Evolutionary conservation across 805 yeast species (phyloP).

Genomic region (Saturnispora serradocipensis): DNA sequence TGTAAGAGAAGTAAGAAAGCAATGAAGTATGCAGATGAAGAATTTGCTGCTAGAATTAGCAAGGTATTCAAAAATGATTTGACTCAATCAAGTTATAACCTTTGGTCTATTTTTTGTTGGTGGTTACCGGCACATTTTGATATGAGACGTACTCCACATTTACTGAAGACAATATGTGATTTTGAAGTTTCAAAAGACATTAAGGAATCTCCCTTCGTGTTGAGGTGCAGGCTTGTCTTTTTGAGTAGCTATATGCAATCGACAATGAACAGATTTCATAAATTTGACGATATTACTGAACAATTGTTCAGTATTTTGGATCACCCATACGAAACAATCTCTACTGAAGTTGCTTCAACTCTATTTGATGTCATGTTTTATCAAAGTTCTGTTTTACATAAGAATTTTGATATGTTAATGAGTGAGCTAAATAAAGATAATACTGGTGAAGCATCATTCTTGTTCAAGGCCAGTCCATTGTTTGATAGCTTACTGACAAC

Average conservation of each 20-base stretch:
- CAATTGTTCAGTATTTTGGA: constrained; percentile 40
- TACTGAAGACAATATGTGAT: constrained; percentile 36
- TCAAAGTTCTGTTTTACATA: constrained; percentile 22
- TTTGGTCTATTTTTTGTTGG: constrained; percentile 73
- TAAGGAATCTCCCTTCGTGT: constrained; percentile 50
- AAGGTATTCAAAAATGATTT: constrained; percentile 46
- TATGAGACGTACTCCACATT: constrained; percentile 51
- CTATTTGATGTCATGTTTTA: constrained; percentile 32
- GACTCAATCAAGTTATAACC: constrained; percentile 60
- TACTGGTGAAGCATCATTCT: constrained; percentile 18
- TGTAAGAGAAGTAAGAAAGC: constrained; percentile 31
- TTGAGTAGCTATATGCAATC: constrained; percentile 34
- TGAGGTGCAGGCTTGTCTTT: constrained; percentile 51
- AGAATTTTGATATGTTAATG: constrained; percentile 27
- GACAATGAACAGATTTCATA: constrained; percentile 33
- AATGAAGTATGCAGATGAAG: constrained; percentile 34
- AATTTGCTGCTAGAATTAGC: constrained; percentile 36
- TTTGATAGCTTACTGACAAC: constrained; percentile 31
- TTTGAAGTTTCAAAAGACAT: constrained; percentile 41
- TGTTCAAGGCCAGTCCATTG: constrained; percentile 1
- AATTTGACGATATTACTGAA: constrained; percentile 35
- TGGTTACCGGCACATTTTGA: constrained; percentile 64
- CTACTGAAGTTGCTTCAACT: constrained; percentile 57
- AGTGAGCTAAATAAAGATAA: constrained; percentile 20
- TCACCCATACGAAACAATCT: constrained; percentile 66